A percentile compares a stretch with the other conserved stretches of the same genome.
Evolutionary conservation across 2,329 filamentous ascomycete species (phyloP).

Genomic region (Diplodia mutila): DNA sequence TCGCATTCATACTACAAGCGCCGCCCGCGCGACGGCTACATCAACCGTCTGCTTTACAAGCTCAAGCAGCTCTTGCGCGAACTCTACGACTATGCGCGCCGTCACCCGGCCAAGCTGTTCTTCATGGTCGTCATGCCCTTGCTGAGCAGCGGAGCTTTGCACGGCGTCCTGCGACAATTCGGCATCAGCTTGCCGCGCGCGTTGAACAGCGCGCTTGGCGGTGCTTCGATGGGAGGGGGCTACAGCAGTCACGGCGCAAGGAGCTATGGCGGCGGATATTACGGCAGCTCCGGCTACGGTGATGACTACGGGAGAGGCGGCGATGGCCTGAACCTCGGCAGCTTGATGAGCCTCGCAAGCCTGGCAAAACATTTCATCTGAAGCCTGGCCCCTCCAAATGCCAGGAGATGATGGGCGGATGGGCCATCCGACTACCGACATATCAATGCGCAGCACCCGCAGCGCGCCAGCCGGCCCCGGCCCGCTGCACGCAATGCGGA

Average conservation of each 20-base stretch:
- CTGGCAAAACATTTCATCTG: constrained; percentile 24
- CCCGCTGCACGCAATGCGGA: constrained; percentile 4
- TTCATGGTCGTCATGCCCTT: constrained; percentile 88
- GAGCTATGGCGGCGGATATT: constrained; percentile 44
- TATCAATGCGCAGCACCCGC: neutral
- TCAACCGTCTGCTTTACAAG: constrained; percentile 72
- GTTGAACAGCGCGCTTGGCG: constrained; percentile 49
- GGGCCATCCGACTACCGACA: neutral
- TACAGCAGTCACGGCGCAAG: constrained; percentile 31
- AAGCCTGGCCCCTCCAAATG: neutral
- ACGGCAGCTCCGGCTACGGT: constrained; percentile 51
- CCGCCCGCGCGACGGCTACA: constrained; percentile 74
- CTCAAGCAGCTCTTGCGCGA: constrained; percentile 80
- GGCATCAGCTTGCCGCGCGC: constrained; percentile 74
- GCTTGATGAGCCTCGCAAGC: constrained; percentile 24
- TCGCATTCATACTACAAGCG: constrained; percentile 73
- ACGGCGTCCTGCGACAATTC: constrained; percentile 75
- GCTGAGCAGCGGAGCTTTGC: constrained; percentile 79
- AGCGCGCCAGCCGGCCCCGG: constrained; percentile 3
- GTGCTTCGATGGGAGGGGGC: constrained; percentile 33
- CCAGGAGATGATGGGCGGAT: constrained; percentile 2
- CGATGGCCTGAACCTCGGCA: constrained; percentile 23
- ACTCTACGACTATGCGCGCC: constrained; percentile 78
- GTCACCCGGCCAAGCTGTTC: constrained; percentile 86
- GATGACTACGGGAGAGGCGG: constrained; percentile 29